Conservation (phyloP, 2,329 filamentous ascomycete species). For the Colletotrichum truncatum region DNA sequence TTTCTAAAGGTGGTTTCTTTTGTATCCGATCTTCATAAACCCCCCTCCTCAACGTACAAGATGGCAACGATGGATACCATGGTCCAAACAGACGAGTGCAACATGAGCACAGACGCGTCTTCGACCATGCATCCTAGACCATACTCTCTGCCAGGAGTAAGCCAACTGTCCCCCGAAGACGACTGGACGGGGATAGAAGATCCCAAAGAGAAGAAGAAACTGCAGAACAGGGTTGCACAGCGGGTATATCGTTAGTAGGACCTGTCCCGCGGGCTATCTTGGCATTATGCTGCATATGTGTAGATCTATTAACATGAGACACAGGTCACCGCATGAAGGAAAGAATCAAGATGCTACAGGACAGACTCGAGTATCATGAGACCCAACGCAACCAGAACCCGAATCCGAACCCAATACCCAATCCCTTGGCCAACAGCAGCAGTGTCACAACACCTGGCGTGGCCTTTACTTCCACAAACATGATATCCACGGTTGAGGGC, state of each 20-base stretch:
- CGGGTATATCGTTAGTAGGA: conserved; percentile 41
- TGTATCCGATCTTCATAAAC: neutral
- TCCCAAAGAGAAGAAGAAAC: conserved; percentile 42
- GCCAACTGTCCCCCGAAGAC: conserved; percentile 35
- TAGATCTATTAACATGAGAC: conserved; percentile 19
- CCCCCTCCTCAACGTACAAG: neutral
- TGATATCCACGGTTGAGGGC: neutral
- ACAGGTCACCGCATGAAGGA: conserved; percentile 45
- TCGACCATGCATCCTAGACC: neutral
- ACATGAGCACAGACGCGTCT: neutral
- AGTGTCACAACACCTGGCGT: neutral
- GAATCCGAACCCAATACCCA: neutral
- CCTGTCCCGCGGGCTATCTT: neutral
- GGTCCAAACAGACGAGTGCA: neutral
- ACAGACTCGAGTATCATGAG: conserved; percentile 40
- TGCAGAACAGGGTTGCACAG: conserved; percentile 42
- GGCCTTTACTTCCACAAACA: neutral
- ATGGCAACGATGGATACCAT: neutral
- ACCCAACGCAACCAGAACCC: conserved; percentile 21
- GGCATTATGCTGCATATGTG: neutral
- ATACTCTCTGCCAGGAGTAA: conserved; percentile 10
- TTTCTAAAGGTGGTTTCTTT: neutral
- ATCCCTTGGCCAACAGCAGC: neutral
- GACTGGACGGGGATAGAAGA: conserved; percentile 41
- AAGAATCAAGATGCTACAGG: conserved; percentile 40